These are phyloP conservation scores for Alternaria conjuncta DNA, from an alignment of 2,329 filamentous ascomycete species.

Conservation along the genomic window DNA sequence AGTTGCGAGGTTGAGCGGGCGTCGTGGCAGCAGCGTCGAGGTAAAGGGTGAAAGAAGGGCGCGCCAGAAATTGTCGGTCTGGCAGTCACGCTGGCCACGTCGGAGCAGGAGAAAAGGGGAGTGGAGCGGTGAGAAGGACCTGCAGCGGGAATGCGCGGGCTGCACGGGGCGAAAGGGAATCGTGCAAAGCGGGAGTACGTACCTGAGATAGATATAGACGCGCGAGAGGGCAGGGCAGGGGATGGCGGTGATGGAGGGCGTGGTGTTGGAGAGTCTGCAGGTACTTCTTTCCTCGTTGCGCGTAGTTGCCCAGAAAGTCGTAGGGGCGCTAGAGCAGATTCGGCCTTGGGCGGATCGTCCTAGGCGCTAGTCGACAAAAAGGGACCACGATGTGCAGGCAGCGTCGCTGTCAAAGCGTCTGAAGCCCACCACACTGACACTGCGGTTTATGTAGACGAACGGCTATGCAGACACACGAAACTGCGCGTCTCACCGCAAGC, in stretches of 20 bases:
- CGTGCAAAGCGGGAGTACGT: constrained; percentile 30
- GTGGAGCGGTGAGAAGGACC: constrained; percentile 36
- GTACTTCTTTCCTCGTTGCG: constrained; percentile 48
- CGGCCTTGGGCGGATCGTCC: constrained; percentile 29
- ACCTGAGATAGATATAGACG: constrained; percentile 37
- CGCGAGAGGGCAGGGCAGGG: constrained; percentile 31
- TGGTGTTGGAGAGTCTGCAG: constrained; percentile 42
- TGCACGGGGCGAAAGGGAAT: constrained; percentile 21
- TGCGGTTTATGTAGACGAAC: constrained; percentile 10
- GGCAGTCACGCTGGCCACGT: constrained; percentile 41
- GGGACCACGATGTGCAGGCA: constrained; percentile 24
- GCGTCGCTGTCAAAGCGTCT: constrained; percentile 24
- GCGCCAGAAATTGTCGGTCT: constrained; percentile 31
- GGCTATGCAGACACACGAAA: background rate
- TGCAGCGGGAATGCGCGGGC: constrained; percentile 29
- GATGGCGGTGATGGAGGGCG: constrained; percentile 37
- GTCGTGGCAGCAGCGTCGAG: constrained; percentile 18
- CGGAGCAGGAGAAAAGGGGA: constrained; percentile 44
- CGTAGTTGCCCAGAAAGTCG: constrained; percentile 38
- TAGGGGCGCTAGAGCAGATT: constrained; percentile 33
- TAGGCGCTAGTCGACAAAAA: constrained; percentile 15
- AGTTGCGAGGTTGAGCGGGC: constrained; percentile 33
- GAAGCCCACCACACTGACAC: constrained; percentile 9
- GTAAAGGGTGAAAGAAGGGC: constrained; percentile 20
- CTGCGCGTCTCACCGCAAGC: background rate